Percentiles rank a stretch among this genome's conserved stretches.
Evolutionary conservation across 768 basidiomycete species (phyloP).

Genomic region (Kwoniella dejecticola): DNA sequence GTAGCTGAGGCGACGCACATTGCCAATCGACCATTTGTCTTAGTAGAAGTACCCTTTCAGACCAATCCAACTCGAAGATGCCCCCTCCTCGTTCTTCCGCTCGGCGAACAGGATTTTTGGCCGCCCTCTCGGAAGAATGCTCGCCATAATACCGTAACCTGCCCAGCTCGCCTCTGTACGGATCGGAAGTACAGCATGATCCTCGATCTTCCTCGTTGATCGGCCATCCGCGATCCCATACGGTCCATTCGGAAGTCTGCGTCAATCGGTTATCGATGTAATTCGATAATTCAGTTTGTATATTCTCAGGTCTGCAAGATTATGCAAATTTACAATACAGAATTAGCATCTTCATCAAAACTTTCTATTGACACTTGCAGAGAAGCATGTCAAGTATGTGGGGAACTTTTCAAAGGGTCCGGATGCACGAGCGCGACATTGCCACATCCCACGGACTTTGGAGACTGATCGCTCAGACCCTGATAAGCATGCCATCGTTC

Average conservation of each 20-base stretch:
- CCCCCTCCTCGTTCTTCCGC: conserved; percentile 37
- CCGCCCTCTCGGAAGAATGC: conserved; percentile 25
- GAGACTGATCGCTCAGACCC: no score
- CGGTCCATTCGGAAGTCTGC: conserved; percentile 44
- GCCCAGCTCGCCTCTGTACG: conserved; percentile 33
- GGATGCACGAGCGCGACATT: no score
- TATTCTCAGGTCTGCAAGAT: conserved; percentile 37
- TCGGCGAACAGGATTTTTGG: conserved; percentile 34
- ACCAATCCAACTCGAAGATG: conserved; percentile 49
- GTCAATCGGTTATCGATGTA: conserved; percentile 38
- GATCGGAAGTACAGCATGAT: conserved; percentile 35
- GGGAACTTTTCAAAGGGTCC: neutral
- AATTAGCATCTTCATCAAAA: no score
- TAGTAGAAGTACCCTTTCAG: conserved; percentile 35
- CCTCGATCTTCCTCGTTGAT: conserved; percentile 44
- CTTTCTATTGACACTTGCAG: no score
- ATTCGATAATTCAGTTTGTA: conserved; percentile 39
- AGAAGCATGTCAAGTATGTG: neutral
- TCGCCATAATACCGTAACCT: conserved; percentile 40
- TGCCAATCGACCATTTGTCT: conserved; percentile 52
- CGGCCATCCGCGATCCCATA: conserved; percentile 49
- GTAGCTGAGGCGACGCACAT: no score
- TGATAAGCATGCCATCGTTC: no score
- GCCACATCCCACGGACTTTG: no score
- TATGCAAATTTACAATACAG: no score